These are phyloP conservation scores for Trichoderma sp. DNA, from an alignment of 2,329 filamentous ascomycete species.

Conservation along the genomic window DNA sequence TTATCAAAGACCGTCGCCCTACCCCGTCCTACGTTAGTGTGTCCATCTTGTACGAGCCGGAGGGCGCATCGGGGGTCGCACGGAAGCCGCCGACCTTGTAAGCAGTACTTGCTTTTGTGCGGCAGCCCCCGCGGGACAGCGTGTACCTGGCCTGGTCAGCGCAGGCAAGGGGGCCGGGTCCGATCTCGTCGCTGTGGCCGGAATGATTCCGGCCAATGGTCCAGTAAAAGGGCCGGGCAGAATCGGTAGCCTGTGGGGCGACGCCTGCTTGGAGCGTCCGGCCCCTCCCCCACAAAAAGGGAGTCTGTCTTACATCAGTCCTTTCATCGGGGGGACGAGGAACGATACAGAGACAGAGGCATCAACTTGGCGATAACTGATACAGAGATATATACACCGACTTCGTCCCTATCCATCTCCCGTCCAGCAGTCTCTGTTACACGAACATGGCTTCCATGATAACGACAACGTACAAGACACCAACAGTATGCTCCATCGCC, in stretches of 20 bases:
- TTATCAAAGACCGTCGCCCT: slow-evolving; percentile 1
- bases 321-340: slow-evolving; percentile 30
- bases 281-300: slow-evolving; percentile 28
- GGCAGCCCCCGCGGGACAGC: neutral
- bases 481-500: neutral
- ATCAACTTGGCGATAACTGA: neutral
- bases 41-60: neutral
- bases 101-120: slow-evolving; percentile 2
- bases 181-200: slow-evolving; percentile 39
- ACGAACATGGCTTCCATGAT: no score
- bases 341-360: neutral
- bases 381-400: no score
- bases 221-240: slow-evolving; percentile 34
- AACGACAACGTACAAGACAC: no score
- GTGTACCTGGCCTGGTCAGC: slow-evolving; percentile 17
- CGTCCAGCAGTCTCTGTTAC: no score
- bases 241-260: slow-evolving; percentile 32
- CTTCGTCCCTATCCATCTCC: no score
- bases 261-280: slow-evolving; percentile 5
- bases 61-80: slow-evolving; percentile 17
- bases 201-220: slow-evolving; percentile 41
- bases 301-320: slow-evolving; percentile 9
- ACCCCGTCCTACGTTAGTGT: neutral
- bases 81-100: slow-evolving; percentile 17
- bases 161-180: slow-evolving; percentile 32